phyloP scores from a whole-genome alignment of 2,329 filamentous ascomycete genomes.

The Sporothrix inflata region DNA sequence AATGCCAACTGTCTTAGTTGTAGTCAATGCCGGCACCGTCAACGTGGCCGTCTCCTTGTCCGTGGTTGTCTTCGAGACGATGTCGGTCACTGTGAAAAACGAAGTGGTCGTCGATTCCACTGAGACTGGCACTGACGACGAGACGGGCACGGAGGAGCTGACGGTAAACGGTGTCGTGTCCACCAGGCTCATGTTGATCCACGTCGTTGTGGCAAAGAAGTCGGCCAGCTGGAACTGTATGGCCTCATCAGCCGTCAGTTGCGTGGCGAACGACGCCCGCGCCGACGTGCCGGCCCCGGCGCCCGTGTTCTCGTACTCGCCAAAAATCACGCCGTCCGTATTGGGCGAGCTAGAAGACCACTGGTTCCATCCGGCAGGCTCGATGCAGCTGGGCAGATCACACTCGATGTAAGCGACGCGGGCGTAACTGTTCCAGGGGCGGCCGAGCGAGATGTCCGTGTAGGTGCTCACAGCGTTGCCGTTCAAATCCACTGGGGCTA shows the following conservation, averaged over 20 bases:
- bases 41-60: conserved; percentile 5
- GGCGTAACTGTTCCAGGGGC: conserved; percentile 52
- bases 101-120: background rate
- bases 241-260: conserved; percentile 33
- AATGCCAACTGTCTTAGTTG: background rate
- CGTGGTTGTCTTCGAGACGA: conserved; percentile 7
- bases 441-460: conserved; percentile 50
- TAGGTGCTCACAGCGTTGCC: conserved; percentile 42
- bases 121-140: background rate
- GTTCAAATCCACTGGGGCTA: conserved; percentile 34
- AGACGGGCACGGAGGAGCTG: background rate
- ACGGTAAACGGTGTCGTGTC: conserved; percentile 43
- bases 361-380: conserved; percentile 54
- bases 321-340: conserved; percentile 41
- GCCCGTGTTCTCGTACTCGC: conserved; percentile 51
- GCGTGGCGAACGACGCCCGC: background rate
- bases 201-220: conserved; percentile 47
- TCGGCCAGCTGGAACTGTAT: conserved; percentile 46
- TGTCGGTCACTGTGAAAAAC: background rate
- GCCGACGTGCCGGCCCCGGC: conserved; percentile 26
- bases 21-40: background rate
- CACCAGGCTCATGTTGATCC: conserved; percentile 48
- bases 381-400: conserved; percentile 3
- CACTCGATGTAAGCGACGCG: conserved; percentile 50
- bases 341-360: conserved; percentile 42